phyloP scores from a whole-genome alignment of 805 yeast genomes.

The Nakazawaea wickerhamii region DNA sequence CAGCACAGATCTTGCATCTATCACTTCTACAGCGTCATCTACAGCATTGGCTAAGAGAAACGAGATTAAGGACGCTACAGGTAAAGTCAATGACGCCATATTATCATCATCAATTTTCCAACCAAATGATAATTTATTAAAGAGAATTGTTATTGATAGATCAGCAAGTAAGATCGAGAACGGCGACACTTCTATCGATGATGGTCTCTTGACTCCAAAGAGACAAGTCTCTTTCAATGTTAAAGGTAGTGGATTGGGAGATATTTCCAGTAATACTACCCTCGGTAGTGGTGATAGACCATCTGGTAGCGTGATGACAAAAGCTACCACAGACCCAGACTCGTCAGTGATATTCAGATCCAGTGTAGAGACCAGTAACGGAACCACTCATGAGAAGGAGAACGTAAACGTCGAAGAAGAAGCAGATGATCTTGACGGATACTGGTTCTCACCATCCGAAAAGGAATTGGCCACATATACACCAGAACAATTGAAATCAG shows the following conservation, averaged over 20 bases:
- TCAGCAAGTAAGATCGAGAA: slow-evolving; percentile 16
- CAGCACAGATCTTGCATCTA: background rate
- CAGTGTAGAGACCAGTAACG: too few species aligned
- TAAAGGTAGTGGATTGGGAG: background rate
- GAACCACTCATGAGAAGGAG: background rate
- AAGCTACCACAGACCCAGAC: background rate
- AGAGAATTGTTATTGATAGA: slow-evolving; percentile 49
- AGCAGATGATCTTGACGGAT: slow-evolving; percentile 53
- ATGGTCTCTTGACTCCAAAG: slow-evolving; percentile 18
- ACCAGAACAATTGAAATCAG: slow-evolving; percentile 56
- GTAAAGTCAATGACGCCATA: slow-evolving; percentile 48
- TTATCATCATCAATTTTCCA: slow-evolving; percentile 67
- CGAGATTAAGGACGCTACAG: slow-evolving; percentile 7
- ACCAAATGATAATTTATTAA: slow-evolving; percentile 46
- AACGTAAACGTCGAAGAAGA: slow-evolving; percentile 1
- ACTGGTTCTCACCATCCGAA: slow-evolving; percentile 80
- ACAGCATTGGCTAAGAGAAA: slow-evolving; percentile 1
- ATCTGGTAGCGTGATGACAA: background rate
- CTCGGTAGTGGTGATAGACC: background rate
- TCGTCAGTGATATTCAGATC: background rate
- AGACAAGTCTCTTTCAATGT: slow-evolving; percentile 29
- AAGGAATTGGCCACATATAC: slow-evolving; percentile 55
- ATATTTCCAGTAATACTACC: background rate
- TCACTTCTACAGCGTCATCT: background rate
- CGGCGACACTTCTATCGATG: slow-evolving; percentile 9